Base-by-base conservation (phyloP, 768 basidiomycete species). In the Strobilomyces echinocephalus region DNA sequence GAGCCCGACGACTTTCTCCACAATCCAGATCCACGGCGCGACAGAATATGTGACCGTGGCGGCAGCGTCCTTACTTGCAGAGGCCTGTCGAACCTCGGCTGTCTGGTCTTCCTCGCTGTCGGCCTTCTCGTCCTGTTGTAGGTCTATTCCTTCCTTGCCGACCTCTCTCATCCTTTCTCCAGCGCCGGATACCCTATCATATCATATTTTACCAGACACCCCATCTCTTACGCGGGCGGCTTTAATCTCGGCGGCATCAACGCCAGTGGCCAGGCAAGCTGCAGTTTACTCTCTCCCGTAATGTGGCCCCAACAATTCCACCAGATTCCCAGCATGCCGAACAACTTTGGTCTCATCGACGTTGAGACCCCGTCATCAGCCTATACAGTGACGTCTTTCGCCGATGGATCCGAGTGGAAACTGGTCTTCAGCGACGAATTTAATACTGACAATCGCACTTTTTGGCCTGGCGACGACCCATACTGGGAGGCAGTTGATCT, bases 381-480 rank as follows among this genome's bases (percentile, higher is more conserved):
- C n/a, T 74, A 82, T 66, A 79, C 80, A 12, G 76, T 75, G 35
- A 61, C 68, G 7, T 81, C 83, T 5, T 83, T 79, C 59, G 61
- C 67, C 18, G 76, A 85, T 60, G 78, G 85, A 21, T 72, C 73
- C 10, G 69, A 78, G 48, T 78, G 59, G 68, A 81, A 84, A 52
- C 77, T 95, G 12, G 83, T 92, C 4, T 94, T 91, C 68, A 90
- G 88, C 38, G 92, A 95, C 69, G 93, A 95, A 69, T 95, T 95
- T 71, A 84, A 95, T 54, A 73, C 72, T 8, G 83, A 87, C 5
- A 85, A 87, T 15, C 81, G 93, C 35, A 80, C 86, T 0, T 94
- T 94, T 67, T 46, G 91, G 90, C 52, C 67, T n/a, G 78, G 80
- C 20, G 90, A 94, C 66, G 92, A 95, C 69, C 87, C 91, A 8